phyloP scores from a whole-genome alignment of 768 basidiomycete species.

The Saitozyma sp. region DNA sequence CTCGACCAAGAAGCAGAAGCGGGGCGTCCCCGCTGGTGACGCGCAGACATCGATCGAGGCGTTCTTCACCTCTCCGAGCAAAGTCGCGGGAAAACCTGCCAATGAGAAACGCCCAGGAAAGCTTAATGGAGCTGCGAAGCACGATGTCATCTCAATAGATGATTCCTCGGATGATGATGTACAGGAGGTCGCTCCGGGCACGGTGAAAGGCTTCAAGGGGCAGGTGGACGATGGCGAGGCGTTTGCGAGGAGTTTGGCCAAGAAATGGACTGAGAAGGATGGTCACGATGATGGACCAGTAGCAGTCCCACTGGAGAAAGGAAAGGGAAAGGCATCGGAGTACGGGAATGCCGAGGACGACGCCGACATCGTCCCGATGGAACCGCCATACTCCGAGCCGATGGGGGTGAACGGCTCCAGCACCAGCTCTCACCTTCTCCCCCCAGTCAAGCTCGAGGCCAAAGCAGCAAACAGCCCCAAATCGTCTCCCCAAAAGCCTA shows the following conservation, averaged over 20 bases:
- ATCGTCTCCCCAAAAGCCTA: constrained; percentile 6
- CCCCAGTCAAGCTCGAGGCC: constrained; percentile 16
- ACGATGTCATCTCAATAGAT: constrained; percentile 15
- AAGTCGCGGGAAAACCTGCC: not conserved
- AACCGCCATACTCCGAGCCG: constrained; percentile 18
- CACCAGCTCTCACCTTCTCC: constrained; percentile 22
- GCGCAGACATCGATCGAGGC: constrained; percentile 22
- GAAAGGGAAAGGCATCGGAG: constrained; percentile 9
- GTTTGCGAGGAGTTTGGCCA: constrained; percentile 24
- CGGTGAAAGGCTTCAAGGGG: not conserved
- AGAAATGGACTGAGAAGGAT: constrained; percentile 29
- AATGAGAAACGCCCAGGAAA: not conserved
- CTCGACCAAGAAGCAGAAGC: constrained; percentile 12
- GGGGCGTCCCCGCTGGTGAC: not conserved
- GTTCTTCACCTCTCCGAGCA: constrained; percentile 26
- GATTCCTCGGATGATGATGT: constrained; percentile 19
- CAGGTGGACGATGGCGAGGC: constrained; percentile 15
- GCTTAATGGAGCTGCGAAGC: not conserved
- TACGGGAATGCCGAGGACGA: constrained; percentile 8
- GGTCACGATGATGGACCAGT: constrained; percentile 44
- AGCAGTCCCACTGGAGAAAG: constrained; percentile 62
- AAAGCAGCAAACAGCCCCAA: constrained; percentile 1
- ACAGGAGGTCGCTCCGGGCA: not conserved
- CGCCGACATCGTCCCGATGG: constrained; percentile 30
- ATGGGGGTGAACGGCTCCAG: constrained; percentile 35